Conservation (phyloP, 129 eudicot genomes). For the Logfia minima region DNA sequence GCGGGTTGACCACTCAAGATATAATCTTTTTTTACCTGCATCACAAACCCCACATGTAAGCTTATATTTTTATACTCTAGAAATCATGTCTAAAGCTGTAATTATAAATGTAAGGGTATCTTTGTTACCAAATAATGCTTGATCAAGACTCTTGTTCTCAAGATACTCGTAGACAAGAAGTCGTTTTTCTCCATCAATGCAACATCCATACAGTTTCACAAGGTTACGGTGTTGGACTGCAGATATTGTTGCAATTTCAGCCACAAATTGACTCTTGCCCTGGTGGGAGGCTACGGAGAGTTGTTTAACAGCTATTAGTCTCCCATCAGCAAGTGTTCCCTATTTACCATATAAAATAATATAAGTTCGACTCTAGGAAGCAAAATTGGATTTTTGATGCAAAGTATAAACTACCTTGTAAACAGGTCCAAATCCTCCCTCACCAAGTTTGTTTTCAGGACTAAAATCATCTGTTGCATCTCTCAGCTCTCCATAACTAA, state of each 20-base stretch:
- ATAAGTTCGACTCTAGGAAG: constrained; percentile 22
- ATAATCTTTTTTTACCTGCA: constrained; percentile 52
- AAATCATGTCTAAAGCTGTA: background rate
- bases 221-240: constrained; percentile 89
- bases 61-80: background rate
- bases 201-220: constrained; percentile 76
- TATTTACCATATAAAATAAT: constrained; percentile 17
- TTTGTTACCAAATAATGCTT: constrained; percentile 60
- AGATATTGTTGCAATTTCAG: constrained; percentile 80
- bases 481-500: constrained; percentile 56
- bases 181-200: constrained; percentile 73
- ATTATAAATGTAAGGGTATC: background rate
- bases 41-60: constrained; percentile 23
- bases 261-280: constrained; percentile 72
- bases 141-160: constrained; percentile 83
- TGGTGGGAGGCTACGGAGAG: constrained; percentile 72
- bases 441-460: constrained; percentile 47
- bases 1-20: constrained; percentile 68
- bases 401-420: constrained; percentile 38
- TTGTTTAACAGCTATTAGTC: constrained; percentile 73
- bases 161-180: constrained; percentile 83
- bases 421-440: constrained; percentile 54
- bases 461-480: constrained; percentile 68
- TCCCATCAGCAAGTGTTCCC: constrained; percentile 72
- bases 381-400: background rate